Base-by-base conservation (phyloP, 495 filamentous ascomycete genomes). In the Stereocaulon alpinum region DNA sequence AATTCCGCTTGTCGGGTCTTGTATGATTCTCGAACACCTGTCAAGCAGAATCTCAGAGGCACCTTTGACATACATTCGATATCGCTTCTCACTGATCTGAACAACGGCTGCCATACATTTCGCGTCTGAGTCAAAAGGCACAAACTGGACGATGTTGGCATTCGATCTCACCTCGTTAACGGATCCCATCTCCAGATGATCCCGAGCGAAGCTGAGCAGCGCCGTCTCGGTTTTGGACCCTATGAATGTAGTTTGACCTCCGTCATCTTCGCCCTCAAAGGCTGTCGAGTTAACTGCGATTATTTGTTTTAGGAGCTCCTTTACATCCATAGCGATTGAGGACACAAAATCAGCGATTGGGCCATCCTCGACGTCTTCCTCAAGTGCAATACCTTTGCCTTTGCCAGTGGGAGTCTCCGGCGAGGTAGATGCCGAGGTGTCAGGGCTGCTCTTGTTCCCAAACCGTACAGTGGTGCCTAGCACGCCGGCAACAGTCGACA, bases 221-320 rank as follows among this genome's bases (percentile, higher is more conserved):
- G 90, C 88, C 6, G 89, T 92, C 66, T 95, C 90, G 0, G 90
- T 95, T 74, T 94, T 95, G 6, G 90, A 94, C 53, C 90, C 90
- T 58, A 94, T 82, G 62, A 91, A 95, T 0, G 81, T 79, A 55
- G 74, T 70, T 12, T 80, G 73, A 0, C 80, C 80, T 30, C 59
- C 55, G 42, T 89, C 83, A 37, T 81, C 77, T 37, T 91, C 87
- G 34, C 87, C 86, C 68, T 95, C 89, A 63, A 92, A 94, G 7
- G 90, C 90, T 0, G 90, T 94, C 1, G 90, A 92, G 73, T 95
- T 95, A 60, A 91, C 72, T 14, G 84, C 79, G 61, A 95, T 88
- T 0, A 88, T 92, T 53, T 90, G 79, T 32, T 81, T 72, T 7
- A 95, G 67, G 17, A 91, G 68, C 12, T 80, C 74, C 66, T 86